Conservation (phyloP, 148 eudicot genomes). For the Diospyros lotus region DNA sequence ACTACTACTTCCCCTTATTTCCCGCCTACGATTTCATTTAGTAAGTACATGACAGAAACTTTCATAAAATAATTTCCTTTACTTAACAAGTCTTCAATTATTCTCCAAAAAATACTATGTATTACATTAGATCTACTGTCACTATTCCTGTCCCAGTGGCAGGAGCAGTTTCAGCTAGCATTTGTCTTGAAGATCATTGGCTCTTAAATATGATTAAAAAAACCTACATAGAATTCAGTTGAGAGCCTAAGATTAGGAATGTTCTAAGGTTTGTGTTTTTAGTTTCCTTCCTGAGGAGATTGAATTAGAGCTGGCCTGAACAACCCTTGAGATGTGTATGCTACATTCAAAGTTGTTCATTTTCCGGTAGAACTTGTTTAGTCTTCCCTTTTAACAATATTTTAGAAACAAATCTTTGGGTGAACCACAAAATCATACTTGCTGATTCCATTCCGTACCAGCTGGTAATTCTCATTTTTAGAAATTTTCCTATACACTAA, state of each 20-base stretch:
- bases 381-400: no score
- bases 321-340: not conserved
- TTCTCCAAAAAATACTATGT: not conserved
- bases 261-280: not conserved
- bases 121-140: not conserved
- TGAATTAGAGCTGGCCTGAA: not conserved
- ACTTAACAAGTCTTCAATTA: no score
- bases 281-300: not conserved
- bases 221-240: conserved; percentile 1
- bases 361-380: not conserved
- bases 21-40: no score
- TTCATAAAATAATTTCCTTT: no score
- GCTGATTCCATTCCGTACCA: no score
- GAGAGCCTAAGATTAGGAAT: not conserved
- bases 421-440: no score
- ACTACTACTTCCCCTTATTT: no score
- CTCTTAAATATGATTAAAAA: not conserved
- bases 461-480: no score
- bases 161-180: not conserved
- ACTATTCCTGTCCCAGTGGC: not conserved
- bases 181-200: not conserved
- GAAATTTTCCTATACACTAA: no score
- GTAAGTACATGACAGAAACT: no score
- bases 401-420: no score
- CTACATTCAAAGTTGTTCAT: not conserved